phyloP scores from a whole-genome alignment of 495 filamentous ascomycete genomes.

The Penicillium verhagenii region DNA sequence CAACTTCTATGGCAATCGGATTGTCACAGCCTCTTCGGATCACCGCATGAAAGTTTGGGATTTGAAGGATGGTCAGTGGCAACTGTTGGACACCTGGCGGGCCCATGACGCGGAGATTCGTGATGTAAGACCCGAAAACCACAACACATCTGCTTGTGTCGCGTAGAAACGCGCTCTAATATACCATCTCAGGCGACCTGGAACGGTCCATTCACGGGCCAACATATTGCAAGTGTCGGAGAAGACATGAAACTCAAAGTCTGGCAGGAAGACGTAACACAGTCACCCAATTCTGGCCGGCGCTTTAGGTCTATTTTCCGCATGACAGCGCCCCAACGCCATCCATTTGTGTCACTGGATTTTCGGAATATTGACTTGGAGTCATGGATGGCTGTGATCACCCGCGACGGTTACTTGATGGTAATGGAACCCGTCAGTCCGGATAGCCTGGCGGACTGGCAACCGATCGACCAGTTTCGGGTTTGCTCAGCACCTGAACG shows the following conservation, averaged over 20 bases:
- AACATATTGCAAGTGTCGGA: constrained; percentile 67
- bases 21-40: constrained; percentile 87
- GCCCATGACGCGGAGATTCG: constrained; percentile 90
- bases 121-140: constrained; percentile 57
- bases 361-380: constrained; percentile 72
- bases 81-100: constrained; percentile 80
- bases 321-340: constrained; percentile 53
- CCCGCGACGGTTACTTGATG: constrained; percentile 73
- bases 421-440: constrained; percentile 85
- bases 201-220: constrained; percentile 63
- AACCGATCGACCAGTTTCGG: constrained; percentile 66
- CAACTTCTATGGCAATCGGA: constrained; percentile 85
- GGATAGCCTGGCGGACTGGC: constrained; percentile 78
- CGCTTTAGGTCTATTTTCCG: constrained; percentile 69
- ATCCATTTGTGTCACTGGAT: constrained; percentile 74
- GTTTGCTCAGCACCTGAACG: constrained; percentile 59
- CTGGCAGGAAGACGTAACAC: constrained; percentile 83
- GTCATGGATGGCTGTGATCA: constrained; percentile 81
- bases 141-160: background rate
- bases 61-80: constrained; percentile 74
- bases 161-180: constrained; percentile 13
- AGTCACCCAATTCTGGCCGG: constrained; percentile 66
- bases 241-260: constrained; percentile 85
- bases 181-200: constrained; percentile 65
- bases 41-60: constrained; percentile 94